Evolutionary conservation across 2,329 filamentous ascomycete species (phyloP).

Genomic region (Colletotrichum euphorbiae): DNA sequence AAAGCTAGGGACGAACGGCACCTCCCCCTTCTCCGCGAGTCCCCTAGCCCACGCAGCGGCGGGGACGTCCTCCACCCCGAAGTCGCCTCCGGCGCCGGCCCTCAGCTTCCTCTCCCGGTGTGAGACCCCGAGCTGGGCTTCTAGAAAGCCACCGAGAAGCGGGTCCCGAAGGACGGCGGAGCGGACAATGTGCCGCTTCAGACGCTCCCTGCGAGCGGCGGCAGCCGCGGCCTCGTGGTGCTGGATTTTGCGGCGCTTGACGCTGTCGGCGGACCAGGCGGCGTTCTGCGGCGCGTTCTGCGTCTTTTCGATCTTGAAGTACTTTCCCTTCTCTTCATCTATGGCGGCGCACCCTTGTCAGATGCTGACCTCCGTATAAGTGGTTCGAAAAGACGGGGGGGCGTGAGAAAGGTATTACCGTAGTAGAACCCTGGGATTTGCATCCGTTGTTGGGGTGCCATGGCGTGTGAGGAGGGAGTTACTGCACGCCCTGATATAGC

Average conservation of each 20-base stretch:
- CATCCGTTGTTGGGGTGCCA: constrained; percentile 39
- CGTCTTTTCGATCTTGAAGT: constrained; percentile 74
- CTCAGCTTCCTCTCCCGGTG: constrained; percentile 39
- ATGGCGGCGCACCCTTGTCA: neutral
- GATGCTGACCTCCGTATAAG: neutral
- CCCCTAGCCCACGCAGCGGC: constrained; percentile 54
- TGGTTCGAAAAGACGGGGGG: neutral
- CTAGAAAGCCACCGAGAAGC: constrained; percentile 49
- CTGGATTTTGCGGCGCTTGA: constrained; percentile 66
- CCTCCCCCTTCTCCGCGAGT: constrained; percentile 53
- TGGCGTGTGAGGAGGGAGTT: constrained; percentile 7
- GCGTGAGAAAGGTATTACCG: constrained; percentile 51
- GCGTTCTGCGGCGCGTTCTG: constrained; percentile 62
- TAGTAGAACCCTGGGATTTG: constrained; percentile 67
- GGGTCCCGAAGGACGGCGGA: constrained; percentile 47
- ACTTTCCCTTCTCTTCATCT: constrained; percentile 71
- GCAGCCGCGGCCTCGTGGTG: constrained; percentile 51
- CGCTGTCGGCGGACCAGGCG: constrained; percentile 67
- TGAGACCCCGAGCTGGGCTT: constrained; percentile 49
- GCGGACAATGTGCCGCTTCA: constrained; percentile 54
- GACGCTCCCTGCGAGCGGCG: constrained; percentile 45
- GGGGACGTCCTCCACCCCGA: constrained; percentile 45
- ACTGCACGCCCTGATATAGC: neutral
- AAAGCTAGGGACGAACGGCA: constrained; percentile 50
- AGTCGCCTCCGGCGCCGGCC: constrained; percentile 3